A percentile compares a stretch with the other conserved stretches of the same genome.
Evolutionary conservation across 2,329 filamentous ascomycete species (phyloP).

Genomic region (Fonsecaea multimorphosa): DNA sequence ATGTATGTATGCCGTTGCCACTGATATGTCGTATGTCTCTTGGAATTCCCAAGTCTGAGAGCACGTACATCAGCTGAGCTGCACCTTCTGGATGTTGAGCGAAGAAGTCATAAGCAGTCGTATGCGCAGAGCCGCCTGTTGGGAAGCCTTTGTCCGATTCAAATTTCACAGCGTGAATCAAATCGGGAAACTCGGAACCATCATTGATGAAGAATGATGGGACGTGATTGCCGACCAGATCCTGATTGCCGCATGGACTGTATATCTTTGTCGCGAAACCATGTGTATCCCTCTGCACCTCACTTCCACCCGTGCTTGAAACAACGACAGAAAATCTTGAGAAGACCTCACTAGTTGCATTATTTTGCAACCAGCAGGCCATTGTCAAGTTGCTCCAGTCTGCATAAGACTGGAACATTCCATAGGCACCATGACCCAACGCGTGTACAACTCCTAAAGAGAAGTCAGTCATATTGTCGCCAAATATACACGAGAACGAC

Average conservation of each 20-base stretch:
- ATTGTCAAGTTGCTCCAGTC: slow-evolving; percentile 33
- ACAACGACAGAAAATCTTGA: slow-evolving; percentile 55
- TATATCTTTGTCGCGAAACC: slow-evolving; percentile 59
- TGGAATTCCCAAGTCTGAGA: slow-evolving; percentile 70
- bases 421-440: slow-evolving; percentile 62
- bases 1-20: slow-evolving; percentile 70
- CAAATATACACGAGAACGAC: no score
- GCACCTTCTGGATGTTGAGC: slow-evolving; percentile 66
- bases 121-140: slow-evolving; percentile 56
- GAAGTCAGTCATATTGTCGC: no score
- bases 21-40: slow-evolving; percentile 71
- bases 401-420: slow-evolving; percentile 60
- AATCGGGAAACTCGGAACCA: slow-evolving; percentile 50
- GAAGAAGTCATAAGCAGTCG: slow-evolving; percentile 66
- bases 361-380: slow-evolving; percentile 30
- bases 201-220: slow-evolving; percentile 56
- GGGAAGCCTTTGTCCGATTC: slow-evolving; percentile 51
- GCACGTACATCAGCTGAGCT: slow-evolving; percentile 69
- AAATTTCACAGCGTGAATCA: slow-evolving; percentile 51
- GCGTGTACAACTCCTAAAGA: slow-evolving; percentile 61
- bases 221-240: slow-evolving; percentile 54
- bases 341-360: slow-evolving; percentile 27
- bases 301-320: slow-evolving; percentile 53
- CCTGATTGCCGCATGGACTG: slow-evolving; percentile 59
- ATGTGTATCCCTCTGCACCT: slow-evolving; percentile 56